Base-by-base conservation (phyloP, 164 flowering plant species). In the Magnolia officinalis region DNA sequence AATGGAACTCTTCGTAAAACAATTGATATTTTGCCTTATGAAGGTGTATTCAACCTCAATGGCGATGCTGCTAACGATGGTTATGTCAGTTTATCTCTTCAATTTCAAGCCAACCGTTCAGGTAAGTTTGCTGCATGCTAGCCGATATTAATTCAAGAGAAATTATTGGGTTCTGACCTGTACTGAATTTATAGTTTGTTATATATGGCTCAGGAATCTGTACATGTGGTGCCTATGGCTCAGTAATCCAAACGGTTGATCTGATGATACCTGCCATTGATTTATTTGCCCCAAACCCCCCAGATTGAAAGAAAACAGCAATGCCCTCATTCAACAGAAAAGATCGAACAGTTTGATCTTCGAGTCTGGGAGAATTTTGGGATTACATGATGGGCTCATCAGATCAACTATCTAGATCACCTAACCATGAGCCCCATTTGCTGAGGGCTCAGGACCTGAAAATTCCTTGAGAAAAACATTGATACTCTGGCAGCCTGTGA, bases 61-160 rank as follows among this genome's bases (percentile, higher is more conserved):
- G 99, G 99, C 99, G 5, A 96, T 96, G 99, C 86, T 96, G 24
- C 83, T 96, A 76, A 95, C 98, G 19, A 93, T 91, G 96, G 83
- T 93, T 59, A 67, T 92, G 63, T 93, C 98, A 4, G 85, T 93
- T 0, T 88, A 78, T 77, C 92, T 95, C 76, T 95, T 95, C 87
- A 80, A 79, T 73, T 91, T 91, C 84, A 95, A 81, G 82, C 98
- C 97, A 9, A 91, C 98, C 2, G 13, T 93, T 55, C 98, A 95
- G 93, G 98, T 93, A 79, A 24, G 49, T 37, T 31, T 68, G 71
- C 49, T 55, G 18, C 61, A 55, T 55, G 61, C 61, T 55, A 55
- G 61, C 16, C 11, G 18, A 55, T 55, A 55, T 55, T 16, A 55
- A 55, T 10, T 55, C 61, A 55, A 13, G 18, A 55, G 61, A 55